phyloP scores from a whole-genome alignment of 352 stramenopile species.

The Phytophthora europaea region DNA sequence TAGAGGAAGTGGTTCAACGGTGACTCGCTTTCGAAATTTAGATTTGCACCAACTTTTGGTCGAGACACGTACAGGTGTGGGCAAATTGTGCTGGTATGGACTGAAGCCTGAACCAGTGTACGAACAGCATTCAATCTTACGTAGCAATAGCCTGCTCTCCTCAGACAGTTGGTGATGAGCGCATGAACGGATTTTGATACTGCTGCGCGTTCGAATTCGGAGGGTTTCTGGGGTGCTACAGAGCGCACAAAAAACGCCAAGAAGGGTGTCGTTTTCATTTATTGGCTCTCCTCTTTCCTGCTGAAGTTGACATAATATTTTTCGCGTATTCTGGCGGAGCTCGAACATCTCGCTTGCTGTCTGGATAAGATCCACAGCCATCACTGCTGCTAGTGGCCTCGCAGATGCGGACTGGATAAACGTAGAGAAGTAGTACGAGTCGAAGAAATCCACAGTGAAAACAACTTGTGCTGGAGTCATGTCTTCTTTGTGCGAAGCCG shows the following conservation, averaged over 20 bases:
- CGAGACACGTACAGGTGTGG: neutral
- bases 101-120: neutral
- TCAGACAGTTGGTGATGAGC: constrained; percentile 14
- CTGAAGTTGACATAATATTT: neutral
- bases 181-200: constrained; percentile 15
- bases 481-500: constrained; percentile 17
- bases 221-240: neutral
- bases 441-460: constrained; percentile 24
- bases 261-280: neutral
- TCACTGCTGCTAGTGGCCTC: neutral
- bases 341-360: constrained; percentile 10
- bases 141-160: neutral
- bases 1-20: neutral
- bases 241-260: neutral
- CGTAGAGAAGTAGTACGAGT: constrained; percentile 1
- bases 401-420: constrained; percentile 4
- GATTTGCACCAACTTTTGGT: neutral
- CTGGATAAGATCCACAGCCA: constrained; percentile 8
- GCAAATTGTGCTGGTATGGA: neutral
- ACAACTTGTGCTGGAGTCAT: constrained; percentile 18
- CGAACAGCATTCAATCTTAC: neutral
- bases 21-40: neutral
- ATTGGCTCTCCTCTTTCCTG: neutral
- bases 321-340: neutral
- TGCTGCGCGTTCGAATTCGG: neutral